A percentile compares a stretch with the other conserved stretches of the same genome.
Evolutionary conservation across 2,329 filamentous ascomycete genomes (phyloP).

Genomic region (Fonsecaea multimorphosa): DNA sequence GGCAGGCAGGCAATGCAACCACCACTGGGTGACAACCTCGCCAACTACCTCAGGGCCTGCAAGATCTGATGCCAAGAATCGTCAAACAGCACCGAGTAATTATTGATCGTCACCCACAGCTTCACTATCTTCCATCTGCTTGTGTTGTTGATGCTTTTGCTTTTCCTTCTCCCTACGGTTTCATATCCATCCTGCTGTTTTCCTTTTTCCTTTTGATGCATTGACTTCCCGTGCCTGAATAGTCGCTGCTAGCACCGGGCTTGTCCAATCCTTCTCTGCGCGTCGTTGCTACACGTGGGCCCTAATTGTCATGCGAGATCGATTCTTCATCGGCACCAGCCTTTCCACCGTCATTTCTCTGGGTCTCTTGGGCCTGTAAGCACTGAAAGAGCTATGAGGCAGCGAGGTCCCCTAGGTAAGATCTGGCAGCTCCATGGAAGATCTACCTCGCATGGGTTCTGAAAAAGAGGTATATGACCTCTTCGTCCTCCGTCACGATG

Average conservation of each 20-base stretch:
- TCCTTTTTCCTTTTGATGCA: neutral
- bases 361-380: neutral
- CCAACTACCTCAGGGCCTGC: too few relatives aligned
- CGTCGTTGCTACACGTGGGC: neutral
- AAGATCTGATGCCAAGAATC: too few relatives aligned
- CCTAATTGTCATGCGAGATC: neutral
- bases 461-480: constrained; percentile 5
- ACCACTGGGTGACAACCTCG: too few relatives aligned
- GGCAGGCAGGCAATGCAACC: too few relatives aligned
- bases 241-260: neutral
- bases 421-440: constrained; percentile 13
- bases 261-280: neutral
- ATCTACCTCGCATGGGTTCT: neutral
- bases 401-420: neutral
- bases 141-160: neutral
- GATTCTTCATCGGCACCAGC: neutral
- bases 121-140: neutral
- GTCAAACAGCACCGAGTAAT: neutral
- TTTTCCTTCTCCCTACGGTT: neutral
- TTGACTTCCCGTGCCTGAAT: neutral
- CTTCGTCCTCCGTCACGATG: neutral
- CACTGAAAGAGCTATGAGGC: neutral
- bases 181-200: neutral
- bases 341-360: neutral
- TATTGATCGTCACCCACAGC: neutral